Evolutionary conservation across 352 stramenopile species (phyloP), one percentile per base, ranked within the genome.

Genomic region (Phytophthora tubulina): DNA sequence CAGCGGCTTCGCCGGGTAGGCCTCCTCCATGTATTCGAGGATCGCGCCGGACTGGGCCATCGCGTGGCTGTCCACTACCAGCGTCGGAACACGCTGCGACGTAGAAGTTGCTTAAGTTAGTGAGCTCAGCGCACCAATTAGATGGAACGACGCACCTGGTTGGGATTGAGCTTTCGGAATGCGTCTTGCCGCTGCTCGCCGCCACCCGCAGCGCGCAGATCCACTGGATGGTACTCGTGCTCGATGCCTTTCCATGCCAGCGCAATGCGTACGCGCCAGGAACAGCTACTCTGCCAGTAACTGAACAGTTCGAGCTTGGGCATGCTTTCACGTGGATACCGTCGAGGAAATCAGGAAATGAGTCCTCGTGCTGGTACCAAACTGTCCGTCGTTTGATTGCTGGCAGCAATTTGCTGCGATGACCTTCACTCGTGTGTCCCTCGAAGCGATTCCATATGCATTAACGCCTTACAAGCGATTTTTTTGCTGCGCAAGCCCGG

Each of bases 11-110:
- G 86, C 66, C 1, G 90, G 78, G 70, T 90, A 94, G 9, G 86
- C 88, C 56, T 93, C 82, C 42, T 98, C 94, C 27, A 99, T 76
- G 74, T 98, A 98, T 69, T 98, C 92, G 62, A 99, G 84, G 57
- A 98, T 99, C 6, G 94, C 91, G 32, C 93, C 69, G 4, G 89
- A 97, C 74, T 98, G 94, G 31, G 86, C 87, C 17, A 94, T 71
- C 41, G 79, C 66, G 32, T 85, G 81, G 32, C 86, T 82, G 30
- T 93, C 86, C 66, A 95, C 96, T 75, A 94, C 76, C 17, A 99
- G 75, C 39, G 85, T 70, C 4, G 96, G 94, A 27, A 94, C 57
- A 35, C 86, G 84, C 80, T 92, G 51, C 9, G 51, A 11, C n/a
- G 59, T 8, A 8, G 46, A 53, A 42, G 46, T 15, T n/a, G 51